Evolutionary conservation across 1,139 yeast species (phyloP).

Genomic region (Yamadazyma atlantica): DNA sequence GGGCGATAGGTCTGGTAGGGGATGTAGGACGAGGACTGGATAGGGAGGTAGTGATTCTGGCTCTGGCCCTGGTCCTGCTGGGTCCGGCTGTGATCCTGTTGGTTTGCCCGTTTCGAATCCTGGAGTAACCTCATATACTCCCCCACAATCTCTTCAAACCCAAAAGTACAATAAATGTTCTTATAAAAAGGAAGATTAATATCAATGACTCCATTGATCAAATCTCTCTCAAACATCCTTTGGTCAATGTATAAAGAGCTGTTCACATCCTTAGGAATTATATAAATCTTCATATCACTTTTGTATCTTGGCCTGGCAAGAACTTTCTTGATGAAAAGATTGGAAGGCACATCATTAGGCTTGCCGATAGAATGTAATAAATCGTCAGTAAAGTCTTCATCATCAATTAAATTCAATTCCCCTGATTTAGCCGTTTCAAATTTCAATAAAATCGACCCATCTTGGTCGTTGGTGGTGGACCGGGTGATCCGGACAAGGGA

Average conservation of each 20-base stretch:
- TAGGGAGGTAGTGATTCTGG: background rate
- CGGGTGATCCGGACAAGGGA: conserved; percentile 53
- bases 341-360: conserved; percentile 40
- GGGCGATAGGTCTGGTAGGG: too few relatives aligned
- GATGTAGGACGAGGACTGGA: too few relatives aligned
- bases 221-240: conserved; percentile 52
- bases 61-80: background rate
- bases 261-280: conserved; percentile 31
- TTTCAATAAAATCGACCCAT: conserved; percentile 51
- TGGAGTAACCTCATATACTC: conserved; percentile 16
- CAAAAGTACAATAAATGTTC: conserved; percentile 26
- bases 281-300: conserved; percentile 48
- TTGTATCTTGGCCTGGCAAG: conserved; percentile 55
- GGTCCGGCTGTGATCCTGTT: conserved; percentile 1
- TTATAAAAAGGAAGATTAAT: conserved; percentile 19
- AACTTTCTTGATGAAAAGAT: conserved; percentile 45
- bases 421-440: conserved; percentile 58
- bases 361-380: conserved; percentile 41
- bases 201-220: conserved; percentile 49
- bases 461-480: conserved; percentile 51
- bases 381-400: conserved; percentile 43
- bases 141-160: conserved; percentile 18
- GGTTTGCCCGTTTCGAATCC: conserved; percentile 2
- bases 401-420: conserved; percentile 49
- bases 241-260: conserved; percentile 50